Evolutionary conservation across 805 yeast species (phyloP).

Genomic region (Maudiozyma serrabonitensis): DNA sequence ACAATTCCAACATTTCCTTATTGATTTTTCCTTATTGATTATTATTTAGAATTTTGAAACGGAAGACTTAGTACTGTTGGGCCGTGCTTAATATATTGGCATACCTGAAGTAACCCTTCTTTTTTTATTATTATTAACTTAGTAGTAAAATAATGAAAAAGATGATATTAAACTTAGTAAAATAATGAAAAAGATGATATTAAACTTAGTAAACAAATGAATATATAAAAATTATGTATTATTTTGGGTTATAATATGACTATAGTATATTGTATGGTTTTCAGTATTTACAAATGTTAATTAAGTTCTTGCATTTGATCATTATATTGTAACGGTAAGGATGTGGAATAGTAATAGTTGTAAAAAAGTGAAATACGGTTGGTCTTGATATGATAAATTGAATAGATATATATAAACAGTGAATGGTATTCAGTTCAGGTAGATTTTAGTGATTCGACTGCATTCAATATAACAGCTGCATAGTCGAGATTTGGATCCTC

Average conservation of each 20-base stretch:
- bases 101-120: no score
- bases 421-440: neutral
- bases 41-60: no score
- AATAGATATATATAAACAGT: neutral
- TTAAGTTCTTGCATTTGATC: neutral
- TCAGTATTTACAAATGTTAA: neutral
- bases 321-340: no score
- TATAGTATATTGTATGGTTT: neutral
- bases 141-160: neutral
- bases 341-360: no score
- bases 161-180: no score
- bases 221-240: no score
- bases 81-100: no score
- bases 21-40: no score
- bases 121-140: neutral
- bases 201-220: no score
- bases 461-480: slow-evolving; percentile 56
- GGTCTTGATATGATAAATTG: neutral
- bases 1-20: neutral
- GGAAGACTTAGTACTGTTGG: no score
- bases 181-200: no score
- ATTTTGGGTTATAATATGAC: neutral
- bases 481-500: slow-evolving; percentile 88
- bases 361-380: no score
- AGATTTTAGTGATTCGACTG: slow-evolving; percentile 45